phyloP scores from a whole-genome alignment of 331 rosid species.

The Quercus tomentella region DNA sequence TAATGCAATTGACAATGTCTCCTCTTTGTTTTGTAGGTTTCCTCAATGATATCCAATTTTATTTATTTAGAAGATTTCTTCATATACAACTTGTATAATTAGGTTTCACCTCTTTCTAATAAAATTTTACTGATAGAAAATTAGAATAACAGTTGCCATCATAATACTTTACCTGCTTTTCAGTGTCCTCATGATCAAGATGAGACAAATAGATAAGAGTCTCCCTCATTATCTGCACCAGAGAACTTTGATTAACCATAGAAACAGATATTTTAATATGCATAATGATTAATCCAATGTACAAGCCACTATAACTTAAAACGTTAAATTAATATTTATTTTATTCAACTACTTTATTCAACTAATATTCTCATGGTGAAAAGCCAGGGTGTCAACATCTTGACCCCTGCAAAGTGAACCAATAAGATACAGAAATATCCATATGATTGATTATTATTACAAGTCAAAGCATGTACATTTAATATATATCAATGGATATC shows the following conservation, averaged over 20 bases:
- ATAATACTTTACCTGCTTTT: conserved; percentile 39
- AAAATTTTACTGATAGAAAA: not conserved
- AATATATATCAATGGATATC: not conserved
- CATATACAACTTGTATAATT: too few species aligned
- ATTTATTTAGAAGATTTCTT: too few species aligned
- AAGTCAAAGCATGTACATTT: not conserved
- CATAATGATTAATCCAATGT: not conserved
- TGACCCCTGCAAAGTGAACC: not conserved
- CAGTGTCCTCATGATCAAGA: conserved; percentile 98
- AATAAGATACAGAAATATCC: not conserved
- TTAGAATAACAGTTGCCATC: not conserved
- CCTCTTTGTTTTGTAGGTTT: too few species aligned
- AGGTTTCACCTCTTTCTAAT: too few species aligned
- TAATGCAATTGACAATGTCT: too few species aligned
- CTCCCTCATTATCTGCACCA: conserved; percentile 96
- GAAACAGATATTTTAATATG: not conserved
- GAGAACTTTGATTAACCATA: conserved; percentile 15
- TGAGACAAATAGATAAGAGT: conserved; percentile 92
- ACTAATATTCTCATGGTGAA: not conserved
- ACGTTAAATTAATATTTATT: not conserved
- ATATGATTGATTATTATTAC: not conserved
- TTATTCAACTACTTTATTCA: not conserved
- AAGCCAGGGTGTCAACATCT: not conserved
- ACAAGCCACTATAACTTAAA: not conserved
- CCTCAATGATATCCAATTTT: too few species aligned